Conservation (phyloP, 257 asterid genomes). For the Nicotiana knightiana region DNA sequence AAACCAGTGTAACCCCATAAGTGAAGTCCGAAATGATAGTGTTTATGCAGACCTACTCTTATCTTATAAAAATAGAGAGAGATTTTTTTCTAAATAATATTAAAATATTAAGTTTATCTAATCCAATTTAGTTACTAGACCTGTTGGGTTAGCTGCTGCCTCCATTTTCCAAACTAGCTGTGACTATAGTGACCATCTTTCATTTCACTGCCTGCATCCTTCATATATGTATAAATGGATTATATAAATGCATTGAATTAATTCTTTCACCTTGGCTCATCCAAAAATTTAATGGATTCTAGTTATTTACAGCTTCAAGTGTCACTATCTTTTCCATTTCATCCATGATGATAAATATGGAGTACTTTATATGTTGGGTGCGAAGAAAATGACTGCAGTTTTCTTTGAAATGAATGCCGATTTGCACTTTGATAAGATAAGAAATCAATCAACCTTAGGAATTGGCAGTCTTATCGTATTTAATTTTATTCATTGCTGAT, state of each 20-base stretch:
- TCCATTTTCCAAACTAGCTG: not conserved
- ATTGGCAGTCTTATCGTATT: not conserved
- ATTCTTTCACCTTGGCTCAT: not conserved
- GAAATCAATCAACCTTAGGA: not conserved
- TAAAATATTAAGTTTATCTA: too few relatives aligned
- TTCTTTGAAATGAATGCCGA: constrained; percentile 6
- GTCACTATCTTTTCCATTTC: constrained; percentile 1
- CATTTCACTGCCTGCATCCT: not conserved
- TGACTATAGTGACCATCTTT: not conserved
- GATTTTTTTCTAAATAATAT: too few relatives aligned
- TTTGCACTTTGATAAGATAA: constrained; percentile 17
- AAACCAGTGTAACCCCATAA: too few relatives aligned
- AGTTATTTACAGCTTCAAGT: not conserved
- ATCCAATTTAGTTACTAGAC: too few relatives aligned
- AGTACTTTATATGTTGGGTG: not conserved
- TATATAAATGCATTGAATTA: not conserved
- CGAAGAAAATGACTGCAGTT: not conserved
- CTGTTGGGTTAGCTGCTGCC: not conserved
- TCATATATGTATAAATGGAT: not conserved
- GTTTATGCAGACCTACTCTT: too few relatives aligned
- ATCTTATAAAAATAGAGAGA: too few relatives aligned
- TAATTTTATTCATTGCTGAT: not conserved
- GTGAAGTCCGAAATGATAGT: too few relatives aligned
- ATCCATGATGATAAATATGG: not conserved
- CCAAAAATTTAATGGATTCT: not conserved